Conservation (phyloP, 129 eudicot genomes). For the Centella asiatica region DNA sequence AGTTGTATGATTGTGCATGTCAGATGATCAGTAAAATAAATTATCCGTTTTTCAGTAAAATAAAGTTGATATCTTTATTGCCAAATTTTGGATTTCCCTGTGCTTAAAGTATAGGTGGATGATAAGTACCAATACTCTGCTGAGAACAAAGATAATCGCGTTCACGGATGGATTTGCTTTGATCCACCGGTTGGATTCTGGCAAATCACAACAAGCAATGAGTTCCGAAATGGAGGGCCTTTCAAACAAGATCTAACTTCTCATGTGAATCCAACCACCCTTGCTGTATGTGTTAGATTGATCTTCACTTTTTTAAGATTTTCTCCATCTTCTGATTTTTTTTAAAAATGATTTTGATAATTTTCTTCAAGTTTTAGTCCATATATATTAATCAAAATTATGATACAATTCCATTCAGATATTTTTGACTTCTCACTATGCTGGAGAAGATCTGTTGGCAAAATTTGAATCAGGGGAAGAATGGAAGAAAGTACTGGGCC, state of each 20-base stretch:
- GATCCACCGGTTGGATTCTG: constrained; percentile 65
- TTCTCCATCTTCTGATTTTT: too few relatives aligned
- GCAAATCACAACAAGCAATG: constrained; percentile 67
- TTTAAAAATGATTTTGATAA: too few relatives aligned
- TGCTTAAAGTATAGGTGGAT: constrained; percentile 44
- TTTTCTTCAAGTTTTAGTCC: not conserved
- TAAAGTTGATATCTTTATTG: too few relatives aligned
- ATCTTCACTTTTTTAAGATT: not conserved
- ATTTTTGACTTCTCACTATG: constrained; percentile 51
- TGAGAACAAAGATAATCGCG: constrained; percentile 49
- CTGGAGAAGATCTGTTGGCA: constrained; percentile 41
- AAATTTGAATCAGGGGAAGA: constrained; percentile 39
- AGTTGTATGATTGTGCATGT: not conserved
- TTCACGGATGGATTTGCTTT: constrained; percentile 64
- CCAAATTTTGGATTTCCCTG: not conserved
- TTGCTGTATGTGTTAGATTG: constrained; percentile 38
- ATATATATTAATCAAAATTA: not conserved
- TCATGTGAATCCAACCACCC: constrained; percentile 65
- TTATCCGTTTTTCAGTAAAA: too few relatives aligned
- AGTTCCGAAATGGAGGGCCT: constrained; percentile 77
- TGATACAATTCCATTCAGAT: constrained; percentile 25
- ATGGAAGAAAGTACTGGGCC: constrained; percentile 71
- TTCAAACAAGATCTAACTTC: constrained; percentile 66
- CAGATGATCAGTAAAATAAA: too few relatives aligned
- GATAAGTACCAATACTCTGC: constrained; percentile 73